Percentiles rank a stretch among this genome's conserved stretches.
Evolutionary conservation across 1,139 yeast genomes (phyloP).

Genomic region (Nakaseomyces glabratus): DNA sequence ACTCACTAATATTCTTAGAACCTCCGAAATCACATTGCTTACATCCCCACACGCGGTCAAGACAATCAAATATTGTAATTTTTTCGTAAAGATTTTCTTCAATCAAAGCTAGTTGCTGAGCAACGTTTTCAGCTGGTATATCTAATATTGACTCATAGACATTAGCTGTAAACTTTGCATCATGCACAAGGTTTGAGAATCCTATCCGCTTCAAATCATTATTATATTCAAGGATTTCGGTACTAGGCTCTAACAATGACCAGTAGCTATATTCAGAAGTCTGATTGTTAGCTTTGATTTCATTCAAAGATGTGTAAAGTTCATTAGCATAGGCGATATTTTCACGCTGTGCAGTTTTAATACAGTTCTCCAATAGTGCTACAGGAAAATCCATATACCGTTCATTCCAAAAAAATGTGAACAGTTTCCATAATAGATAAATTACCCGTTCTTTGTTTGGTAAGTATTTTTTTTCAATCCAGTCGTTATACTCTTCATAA

Average conservation of each 20-base stretch:
- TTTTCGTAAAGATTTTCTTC: conserved; percentile 63
- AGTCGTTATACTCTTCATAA: conserved; percentile 66
- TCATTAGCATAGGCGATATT: background rate
- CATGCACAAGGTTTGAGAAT: background rate
- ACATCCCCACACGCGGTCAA: conserved; percentile 72
- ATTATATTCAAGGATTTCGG: background rate
- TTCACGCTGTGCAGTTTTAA: background rate
- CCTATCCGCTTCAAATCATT: too few relatives aligned
- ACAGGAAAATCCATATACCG: conserved; percentile 1
- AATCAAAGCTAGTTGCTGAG: conserved; percentile 74
- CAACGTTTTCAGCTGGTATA: conserved; percentile 45
- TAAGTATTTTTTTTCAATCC: conserved; percentile 43
- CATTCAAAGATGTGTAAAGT: background rate
- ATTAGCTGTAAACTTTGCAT: background rate
- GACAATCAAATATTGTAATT: conserved; percentile 66
- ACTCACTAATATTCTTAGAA: conserved; percentile 47
- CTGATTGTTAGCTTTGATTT: background rate
- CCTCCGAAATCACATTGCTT: conserved; percentile 53
- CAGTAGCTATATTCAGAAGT: background rate
- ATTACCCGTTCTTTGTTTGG: conserved; percentile 6
- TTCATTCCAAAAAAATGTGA: conserved; percentile 3
- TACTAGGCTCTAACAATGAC: background rate
- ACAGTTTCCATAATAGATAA: conserved; percentile 1
- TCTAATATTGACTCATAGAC: background rate
- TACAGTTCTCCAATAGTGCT: conserved; percentile 3